Base-by-base conservation (phyloP, 1,284 basidiomycete species). In the Malassezia dermatis region DNA sequence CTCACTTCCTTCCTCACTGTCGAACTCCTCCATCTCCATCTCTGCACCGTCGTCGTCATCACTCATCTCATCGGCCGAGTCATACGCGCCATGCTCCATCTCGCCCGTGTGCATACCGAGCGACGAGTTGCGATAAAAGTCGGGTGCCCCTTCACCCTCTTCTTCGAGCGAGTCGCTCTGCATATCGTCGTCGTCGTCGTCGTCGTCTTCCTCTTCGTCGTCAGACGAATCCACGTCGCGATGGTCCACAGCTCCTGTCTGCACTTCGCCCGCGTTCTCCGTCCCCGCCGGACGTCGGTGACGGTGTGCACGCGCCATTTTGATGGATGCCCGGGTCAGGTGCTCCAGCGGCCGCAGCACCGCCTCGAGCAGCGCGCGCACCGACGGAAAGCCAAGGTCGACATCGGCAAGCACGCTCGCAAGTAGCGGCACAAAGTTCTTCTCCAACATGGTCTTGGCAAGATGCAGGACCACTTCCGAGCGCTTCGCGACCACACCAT, bases 361-460 rank as follows among this genome's bases (percentile, higher is more conserved):
- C 0, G 86, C 84, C 19, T 86, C 84, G 15, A 98, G 84, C 26
- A 96, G 80, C 34, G 82, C 81, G 55, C 86, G 84, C 62, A 95
- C 84, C 64, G 91, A 85, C 2, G 94, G 94, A 76, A 91, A 93
- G 73, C 95, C 94, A 49, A 96, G 81, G 71, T 99, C 94, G 34
- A 95, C 83, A 54, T 99, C 94, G 7, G 88, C 85, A 8, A 96
- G 80, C 11, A 89, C 86, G 48, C 80, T 85, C 0, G 94, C 96
- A 30, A 99, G 79, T 3, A 86, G 84, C 6, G 86, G 81, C 19
- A 96, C 94, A 67, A 88, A 94, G 72, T 89, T 89, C 79, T 96
- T 95, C 79, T 99, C 94, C 42, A 99, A 78, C 94, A 99, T 98
- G 60, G 91, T 82, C 78, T 96, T 98, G 39, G 94, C 89, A 55